A percentile compares a stretch with the other conserved stretches of the same genome.
These are phyloP conservation scores for Aaosphaeria pasadenensis DNA, from an alignment of 2,329 filamentous ascomycete species.

Conservation along the genomic window DNA sequence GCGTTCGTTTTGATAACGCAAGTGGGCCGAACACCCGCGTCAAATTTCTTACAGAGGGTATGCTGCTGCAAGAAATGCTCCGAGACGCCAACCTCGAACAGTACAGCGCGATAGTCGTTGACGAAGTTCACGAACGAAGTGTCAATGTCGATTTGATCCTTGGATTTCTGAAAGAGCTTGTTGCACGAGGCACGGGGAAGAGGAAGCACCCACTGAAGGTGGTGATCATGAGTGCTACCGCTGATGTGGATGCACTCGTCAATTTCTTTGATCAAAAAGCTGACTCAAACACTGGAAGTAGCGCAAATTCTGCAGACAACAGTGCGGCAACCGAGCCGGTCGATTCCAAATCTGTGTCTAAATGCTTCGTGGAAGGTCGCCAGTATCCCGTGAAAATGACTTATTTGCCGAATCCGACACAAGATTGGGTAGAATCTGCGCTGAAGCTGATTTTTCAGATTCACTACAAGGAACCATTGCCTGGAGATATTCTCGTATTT, in stretches of 20 bases:
- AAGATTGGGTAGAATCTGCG: constrained; percentile 78
- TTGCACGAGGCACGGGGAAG: constrained; percentile 63
- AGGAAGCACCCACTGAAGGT: constrained; percentile 67
- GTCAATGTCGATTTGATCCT: constrained; percentile 89
- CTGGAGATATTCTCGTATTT: constrained; percentile 91
- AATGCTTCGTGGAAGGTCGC: constrained; percentile 75
- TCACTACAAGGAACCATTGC: constrained; percentile 83
- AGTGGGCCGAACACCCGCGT: constrained; percentile 78
- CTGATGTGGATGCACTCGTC: constrained; percentile 76
- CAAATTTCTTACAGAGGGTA: constrained; percentile 95
- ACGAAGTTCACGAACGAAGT: constrained; percentile 95
- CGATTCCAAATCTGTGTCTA: constrained; percentile 28
- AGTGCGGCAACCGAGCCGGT: too few species aligned
- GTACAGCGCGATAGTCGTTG: constrained; percentile 88
- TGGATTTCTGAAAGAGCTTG: constrained; percentile 80
- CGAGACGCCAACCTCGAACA: constrained; percentile 76
- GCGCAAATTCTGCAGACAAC: not conserved
- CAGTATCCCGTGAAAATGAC: constrained; percentile 80
- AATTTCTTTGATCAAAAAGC: constrained; percentile 62
- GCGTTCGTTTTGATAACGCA: constrained; percentile 88
- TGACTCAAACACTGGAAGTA: not conserved
- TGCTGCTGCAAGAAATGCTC: constrained; percentile 90
- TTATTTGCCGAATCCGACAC: constrained; percentile 70
- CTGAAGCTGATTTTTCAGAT: constrained; percentile 82
- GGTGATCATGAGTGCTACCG: constrained; percentile 95